These are phyloP conservation scores for Trypanosoma rangeli DNA, from an alignment of 208 protist species.

Conservation along the genomic window DNA sequence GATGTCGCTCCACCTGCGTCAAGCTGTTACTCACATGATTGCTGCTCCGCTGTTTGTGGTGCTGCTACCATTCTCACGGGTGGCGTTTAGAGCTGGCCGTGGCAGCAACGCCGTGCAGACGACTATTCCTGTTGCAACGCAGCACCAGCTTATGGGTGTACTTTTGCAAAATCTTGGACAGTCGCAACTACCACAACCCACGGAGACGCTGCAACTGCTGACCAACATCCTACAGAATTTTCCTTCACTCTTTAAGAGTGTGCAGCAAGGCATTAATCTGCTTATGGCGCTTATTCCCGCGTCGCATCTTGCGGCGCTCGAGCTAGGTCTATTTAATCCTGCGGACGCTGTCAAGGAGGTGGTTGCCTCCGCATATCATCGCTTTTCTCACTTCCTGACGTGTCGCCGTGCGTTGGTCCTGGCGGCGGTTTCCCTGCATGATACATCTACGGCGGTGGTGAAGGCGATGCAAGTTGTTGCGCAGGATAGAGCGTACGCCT, in stretches of 20 bases:
- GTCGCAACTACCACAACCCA: slow-evolving; percentile 60
- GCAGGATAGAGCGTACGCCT: slow-evolving; percentile 38
- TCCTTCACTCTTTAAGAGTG: slow-evolving; percentile 76
- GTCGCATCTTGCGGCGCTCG: slow-evolving; percentile 52
- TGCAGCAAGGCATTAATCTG: slow-evolving; percentile 78
- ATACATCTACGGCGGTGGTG: slow-evolving; percentile 49
- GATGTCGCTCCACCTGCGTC: slow-evolving; percentile 62
- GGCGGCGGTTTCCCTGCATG: slow-evolving; percentile 54
- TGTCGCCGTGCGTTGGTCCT: slow-evolving; percentile 82
- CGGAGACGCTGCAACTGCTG: slow-evolving; percentile 68
- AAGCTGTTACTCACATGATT: slow-evolving; percentile 75
- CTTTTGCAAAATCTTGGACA: slow-evolving; percentile 83
- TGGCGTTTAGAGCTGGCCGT: slow-evolving; percentile 83
- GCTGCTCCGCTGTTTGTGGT: slow-evolving; percentile 79
- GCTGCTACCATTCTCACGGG: slow-evolving; percentile 65
- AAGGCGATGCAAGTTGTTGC: slow-evolving; percentile 41
- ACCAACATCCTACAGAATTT: slow-evolving; percentile 76
- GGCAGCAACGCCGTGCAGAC: slow-evolving; percentile 70
- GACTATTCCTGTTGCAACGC: slow-evolving; percentile 84
- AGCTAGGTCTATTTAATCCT: slow-evolving; percentile 61
- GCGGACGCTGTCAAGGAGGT: slow-evolving; percentile 77
- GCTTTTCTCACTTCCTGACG: slow-evolving; percentile 75
- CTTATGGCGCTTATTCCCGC: slow-evolving; percentile 79
- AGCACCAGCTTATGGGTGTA: slow-evolving; percentile 86
- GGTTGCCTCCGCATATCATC: slow-evolving; percentile 57